phyloP scores from a whole-genome alignment of 495 filamentous ascomycete species.

The Glarea lozoyensis region DNA sequence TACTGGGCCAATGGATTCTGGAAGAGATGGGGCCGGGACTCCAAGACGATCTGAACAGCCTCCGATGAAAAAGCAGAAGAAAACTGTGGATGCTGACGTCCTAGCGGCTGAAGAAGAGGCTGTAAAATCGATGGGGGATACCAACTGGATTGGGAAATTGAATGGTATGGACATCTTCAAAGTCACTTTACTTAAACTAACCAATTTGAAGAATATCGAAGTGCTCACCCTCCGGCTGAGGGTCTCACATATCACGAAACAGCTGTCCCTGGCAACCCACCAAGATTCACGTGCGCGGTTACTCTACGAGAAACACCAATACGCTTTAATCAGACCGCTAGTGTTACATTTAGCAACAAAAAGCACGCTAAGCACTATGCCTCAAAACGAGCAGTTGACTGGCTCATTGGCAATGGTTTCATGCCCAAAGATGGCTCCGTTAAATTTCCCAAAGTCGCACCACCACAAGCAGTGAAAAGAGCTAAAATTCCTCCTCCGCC shows the following conservation, averaged over 20 bases:
- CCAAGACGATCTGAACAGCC: background rate
- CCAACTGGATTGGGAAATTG: conserved; percentile 17
- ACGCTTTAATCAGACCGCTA: conserved; percentile 4
- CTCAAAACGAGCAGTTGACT: conserved; percentile 17
- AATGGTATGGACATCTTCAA: conserved; percentile 1
- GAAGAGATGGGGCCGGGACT: conserved; percentile 1
- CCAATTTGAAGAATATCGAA: conserved; percentile 13
- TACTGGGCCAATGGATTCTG: too few species aligned
- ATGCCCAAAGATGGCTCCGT: conserved; percentile 15
- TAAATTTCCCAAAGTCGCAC: conserved; percentile 9
- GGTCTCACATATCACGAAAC: conserved; percentile 5
- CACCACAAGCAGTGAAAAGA: background rate
- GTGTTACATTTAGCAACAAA: conserved; percentile 5
- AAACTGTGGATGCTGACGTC: background rate
- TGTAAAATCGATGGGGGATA: conserved; percentile 11
- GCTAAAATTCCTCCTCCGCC: too few species aligned
- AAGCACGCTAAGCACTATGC: conserved; percentile 15
- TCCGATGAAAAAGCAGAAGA: background rate
- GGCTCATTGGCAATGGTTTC: conserved; percentile 12
- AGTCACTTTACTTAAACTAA: background rate
- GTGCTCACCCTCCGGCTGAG: conserved; percentile 5
- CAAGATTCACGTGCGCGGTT: conserved; percentile 3
- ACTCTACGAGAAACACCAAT: conserved; percentile 1
- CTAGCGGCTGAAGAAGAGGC: conserved; percentile 19
- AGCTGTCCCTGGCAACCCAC: background rate